These are phyloP conservation scores for Chiua sp. DNA, from an alignment of 1,284 basidiomycete genomes.

Conservation along the genomic window DNA sequence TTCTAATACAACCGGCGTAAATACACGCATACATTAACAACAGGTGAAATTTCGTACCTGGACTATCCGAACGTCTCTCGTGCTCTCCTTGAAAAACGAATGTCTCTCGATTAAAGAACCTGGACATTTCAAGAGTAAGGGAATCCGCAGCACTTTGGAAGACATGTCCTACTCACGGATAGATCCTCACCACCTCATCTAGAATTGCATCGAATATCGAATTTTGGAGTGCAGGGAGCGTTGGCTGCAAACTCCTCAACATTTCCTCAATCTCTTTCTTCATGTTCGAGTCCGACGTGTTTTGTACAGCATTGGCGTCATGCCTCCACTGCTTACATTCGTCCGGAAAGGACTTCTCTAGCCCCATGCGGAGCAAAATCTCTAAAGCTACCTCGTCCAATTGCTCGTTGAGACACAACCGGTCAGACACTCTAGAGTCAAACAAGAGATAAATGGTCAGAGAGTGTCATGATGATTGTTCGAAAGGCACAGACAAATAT, in stretches of 20 bases:
- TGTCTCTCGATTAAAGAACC: conserved; percentile 17
- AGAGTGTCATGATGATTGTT: neutral
- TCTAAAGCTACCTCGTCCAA: conserved; percentile 35
- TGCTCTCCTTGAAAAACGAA: conserved; percentile 12
- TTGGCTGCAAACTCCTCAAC: conserved; percentile 2
- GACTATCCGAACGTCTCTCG: neutral
- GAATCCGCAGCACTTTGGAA: neutral
- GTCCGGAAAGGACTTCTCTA: conserved; percentile 32
- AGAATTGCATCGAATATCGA: conserved; percentile 31
- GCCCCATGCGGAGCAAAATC: conserved; percentile 36
- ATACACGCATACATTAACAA: neutral
- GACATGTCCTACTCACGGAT: conserved; percentile 28
- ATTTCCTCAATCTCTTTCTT: neutral
- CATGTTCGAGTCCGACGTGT: neutral
- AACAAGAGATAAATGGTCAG: neutral
- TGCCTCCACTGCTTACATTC: conserved; percentile 31
- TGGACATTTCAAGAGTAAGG: neutral
- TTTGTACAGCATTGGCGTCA: conserved; percentile 4
- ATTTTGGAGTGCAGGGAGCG: conserved; percentile 7
- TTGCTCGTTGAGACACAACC: conserved; percentile 32
- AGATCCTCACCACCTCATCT: conserved; percentile 23
- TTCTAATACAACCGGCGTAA: conserved; percentile 15
- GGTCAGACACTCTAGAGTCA: conserved; percentile 25
- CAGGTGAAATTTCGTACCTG: conserved; percentile 13
- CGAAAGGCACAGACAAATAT: conserved; percentile 21